phyloP scores from a whole-genome alignment of 169 alveolate genomes.

The Cryptosporidium bovis region DNA sequence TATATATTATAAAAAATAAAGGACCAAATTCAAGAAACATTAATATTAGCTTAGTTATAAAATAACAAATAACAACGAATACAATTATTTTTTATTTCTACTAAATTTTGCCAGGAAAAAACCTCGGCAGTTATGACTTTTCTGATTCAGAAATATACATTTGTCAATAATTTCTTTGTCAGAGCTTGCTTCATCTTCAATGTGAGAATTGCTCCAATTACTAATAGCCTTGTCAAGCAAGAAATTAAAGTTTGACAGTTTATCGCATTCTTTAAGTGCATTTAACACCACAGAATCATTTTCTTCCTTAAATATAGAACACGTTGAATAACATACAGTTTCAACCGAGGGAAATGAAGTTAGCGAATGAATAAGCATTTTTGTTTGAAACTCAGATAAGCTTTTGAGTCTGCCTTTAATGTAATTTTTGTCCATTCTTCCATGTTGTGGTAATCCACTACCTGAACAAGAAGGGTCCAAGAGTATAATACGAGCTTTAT shows the following conservation, averaged over 20 bases:
- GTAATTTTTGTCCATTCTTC: neutral
- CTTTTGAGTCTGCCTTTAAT: constrained; percentile 56
- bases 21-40: neutral
- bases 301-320: constrained; percentile 80
- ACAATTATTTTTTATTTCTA: neutral
- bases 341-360: constrained; percentile 69
- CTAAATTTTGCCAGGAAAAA: constrained; percentile 77
- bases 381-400: constrained; percentile 76
- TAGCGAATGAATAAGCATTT: constrained; percentile 77
- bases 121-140: constrained; percentile 78
- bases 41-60: neutral
- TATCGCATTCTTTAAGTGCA: constrained; percentile 23
- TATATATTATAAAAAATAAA: neutral
- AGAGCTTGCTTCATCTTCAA: neutral
- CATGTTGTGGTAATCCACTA: constrained; percentile 80
- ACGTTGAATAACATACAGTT: constrained; percentile 79
- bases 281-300: constrained; percentile 77
- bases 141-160: constrained; percentile 40
- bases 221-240: constrained; percentile 21
- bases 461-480: constrained; percentile 83
- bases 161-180: constrained; percentile 1
- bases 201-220: neutral
- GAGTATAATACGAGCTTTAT: constrained; percentile 27
- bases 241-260: constrained; percentile 2
- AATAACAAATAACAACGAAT: no score